These are phyloP conservation scores for Xylaria sp. DNA, from an alignment of 2,329 filamentous ascomycete genomes.

Conservation along the genomic window DNA sequence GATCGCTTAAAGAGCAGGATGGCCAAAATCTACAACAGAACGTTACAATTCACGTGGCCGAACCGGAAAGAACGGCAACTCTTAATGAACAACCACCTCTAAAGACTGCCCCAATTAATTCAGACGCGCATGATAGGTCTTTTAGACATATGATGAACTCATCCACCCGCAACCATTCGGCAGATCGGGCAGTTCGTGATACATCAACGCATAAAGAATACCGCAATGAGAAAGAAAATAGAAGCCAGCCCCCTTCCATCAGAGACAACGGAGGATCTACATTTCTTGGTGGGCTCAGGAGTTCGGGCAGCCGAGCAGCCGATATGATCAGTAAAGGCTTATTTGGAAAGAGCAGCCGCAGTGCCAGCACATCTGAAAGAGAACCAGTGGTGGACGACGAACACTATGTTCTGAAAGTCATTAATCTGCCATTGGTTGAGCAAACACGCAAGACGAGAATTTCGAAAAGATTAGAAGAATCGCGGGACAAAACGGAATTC, in stretches of 20 bases:
- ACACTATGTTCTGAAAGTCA: constrained; percentile 84
- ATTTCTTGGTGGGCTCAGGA: constrained; percentile 79
- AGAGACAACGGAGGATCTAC: constrained; percentile 70
- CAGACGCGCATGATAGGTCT: constrained; percentile 68
- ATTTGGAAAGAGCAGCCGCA: constrained; percentile 80
- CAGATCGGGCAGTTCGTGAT: constrained; percentile 70
- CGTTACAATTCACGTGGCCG: constrained; percentile 48
- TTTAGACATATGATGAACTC: constrained; percentile 76
- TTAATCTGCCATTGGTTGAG: constrained; percentile 86
- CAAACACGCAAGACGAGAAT: constrained; percentile 93
- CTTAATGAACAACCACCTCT: constrained; percentile 56
- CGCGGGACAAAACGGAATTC: constrained; percentile 94
- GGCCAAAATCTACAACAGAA: constrained; percentile 53
- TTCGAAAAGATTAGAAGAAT: constrained; percentile 86
- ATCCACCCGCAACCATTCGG: constrained; percentile 75
- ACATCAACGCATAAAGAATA: constrained; percentile 55
- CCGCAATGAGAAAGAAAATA: constrained; percentile 60
- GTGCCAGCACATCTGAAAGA: constrained; percentile 75
- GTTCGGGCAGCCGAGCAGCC: constrained; percentile 77
- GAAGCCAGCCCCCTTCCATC: constrained; percentile 64
- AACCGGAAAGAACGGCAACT: constrained; percentile 53
- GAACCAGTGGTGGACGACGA: constrained; percentile 78
- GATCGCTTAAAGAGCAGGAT: constrained; percentile 61
- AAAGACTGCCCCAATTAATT: constrained; percentile 71
- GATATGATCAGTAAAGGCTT: constrained; percentile 85